These are phyloP conservation scores for Casaregolazyma suthepensis DNA, from an alignment of 1,139 yeast genomes.

Conservation along the genomic window DNA sequence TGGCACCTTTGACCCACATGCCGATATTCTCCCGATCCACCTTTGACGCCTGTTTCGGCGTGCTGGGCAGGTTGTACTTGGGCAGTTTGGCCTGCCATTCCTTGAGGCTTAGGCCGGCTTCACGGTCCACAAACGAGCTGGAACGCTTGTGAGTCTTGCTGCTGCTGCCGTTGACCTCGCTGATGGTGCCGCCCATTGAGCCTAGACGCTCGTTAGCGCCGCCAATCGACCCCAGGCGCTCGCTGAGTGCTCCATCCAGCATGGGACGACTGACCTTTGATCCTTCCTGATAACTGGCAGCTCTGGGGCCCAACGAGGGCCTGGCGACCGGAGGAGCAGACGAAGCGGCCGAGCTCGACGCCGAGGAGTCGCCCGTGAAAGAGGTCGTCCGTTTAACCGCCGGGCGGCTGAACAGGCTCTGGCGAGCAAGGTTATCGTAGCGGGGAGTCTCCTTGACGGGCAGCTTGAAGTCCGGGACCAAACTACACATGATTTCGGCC, in stretches of 20 bases:
- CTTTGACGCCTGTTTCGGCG: slow-evolving; percentile 7
- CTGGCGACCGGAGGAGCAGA: slow-evolving; percentile 4
- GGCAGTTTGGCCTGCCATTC: background rate
- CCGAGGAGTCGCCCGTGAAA: background rate
- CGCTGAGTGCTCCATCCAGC: background rate
- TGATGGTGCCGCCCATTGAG: background rate
- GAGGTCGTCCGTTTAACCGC: slow-evolving; percentile 4
- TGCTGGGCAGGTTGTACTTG: background rate
- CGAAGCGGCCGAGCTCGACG: background rate
- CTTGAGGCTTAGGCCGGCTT: background rate
- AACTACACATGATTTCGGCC: slow-evolving; percentile 29
- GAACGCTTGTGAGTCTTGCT: background rate
- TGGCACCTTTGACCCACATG: slow-evolving; percentile 34
- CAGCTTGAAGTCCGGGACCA: slow-evolving; percentile 30
- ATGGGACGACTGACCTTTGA: slow-evolving; percentile 1
- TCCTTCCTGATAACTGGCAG: slow-evolving; percentile 12
- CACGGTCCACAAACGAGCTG: background rate
- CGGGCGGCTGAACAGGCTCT: slow-evolving; percentile 9
- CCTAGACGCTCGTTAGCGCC: background rate
- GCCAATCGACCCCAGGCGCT: background rate
- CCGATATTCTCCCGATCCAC: slow-evolving; percentile 28
- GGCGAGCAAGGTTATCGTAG: slow-evolving; percentile 20
- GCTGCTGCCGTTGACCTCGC: background rate
- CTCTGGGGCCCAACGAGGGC: slow-evolving; percentile 19
- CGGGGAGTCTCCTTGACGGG: slow-evolving; percentile 26